Conservation (phyloP, 176 grass and related monocot genomes). For the Oryza meyeriana region DNA sequence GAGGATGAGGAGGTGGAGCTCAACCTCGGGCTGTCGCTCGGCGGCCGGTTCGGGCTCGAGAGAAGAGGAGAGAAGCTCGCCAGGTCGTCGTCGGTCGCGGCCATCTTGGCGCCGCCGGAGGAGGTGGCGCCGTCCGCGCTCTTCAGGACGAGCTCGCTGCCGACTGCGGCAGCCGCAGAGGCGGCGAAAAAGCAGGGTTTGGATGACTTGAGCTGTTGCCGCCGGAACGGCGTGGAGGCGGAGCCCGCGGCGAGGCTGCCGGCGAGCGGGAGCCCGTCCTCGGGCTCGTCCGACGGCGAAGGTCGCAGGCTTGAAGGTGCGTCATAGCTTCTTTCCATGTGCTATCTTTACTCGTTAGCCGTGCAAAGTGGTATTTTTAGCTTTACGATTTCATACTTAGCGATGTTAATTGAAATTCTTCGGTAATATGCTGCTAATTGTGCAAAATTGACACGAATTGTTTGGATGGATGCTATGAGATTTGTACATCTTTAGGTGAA, state of each 20-base stretch:
- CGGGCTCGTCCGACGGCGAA: conserved; percentile 32
- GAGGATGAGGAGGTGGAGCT: conserved; percentile 56
- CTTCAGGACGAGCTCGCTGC: conserved; percentile 48
- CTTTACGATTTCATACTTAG: neutral
- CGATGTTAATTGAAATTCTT: neutral
- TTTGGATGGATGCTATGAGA: neutral
- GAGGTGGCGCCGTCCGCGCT: conserved; percentile 17
- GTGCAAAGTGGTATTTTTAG: neutral
- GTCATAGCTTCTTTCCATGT: conserved; percentile 1
- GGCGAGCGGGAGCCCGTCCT: conserved; percentile 32
- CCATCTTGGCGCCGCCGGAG: conserved; percentile 20
- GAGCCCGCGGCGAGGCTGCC: conserved; percentile 7
- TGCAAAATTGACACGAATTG: neutral
- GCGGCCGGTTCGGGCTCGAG: conserved; percentile 51
- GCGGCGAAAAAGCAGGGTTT: neutral
- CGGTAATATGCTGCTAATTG: neutral
- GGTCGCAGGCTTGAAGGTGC: conserved; percentile 32
- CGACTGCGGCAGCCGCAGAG: neutral
- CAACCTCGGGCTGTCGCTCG: conserved; percentile 67
- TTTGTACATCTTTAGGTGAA: neutral
- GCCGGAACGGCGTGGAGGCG: neutral
- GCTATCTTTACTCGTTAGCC: conserved; percentile 24
- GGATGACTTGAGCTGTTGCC: neutral
- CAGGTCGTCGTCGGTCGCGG: conserved; percentile 54
- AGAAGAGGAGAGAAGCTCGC: conserved; percentile 28